Percentiles rank a stretch among this genome's conserved stretches.
phyloP scores from a whole-genome alignment of 1,284 basidiomycete genomes.

The Fereydounia khargensis region DNA sequence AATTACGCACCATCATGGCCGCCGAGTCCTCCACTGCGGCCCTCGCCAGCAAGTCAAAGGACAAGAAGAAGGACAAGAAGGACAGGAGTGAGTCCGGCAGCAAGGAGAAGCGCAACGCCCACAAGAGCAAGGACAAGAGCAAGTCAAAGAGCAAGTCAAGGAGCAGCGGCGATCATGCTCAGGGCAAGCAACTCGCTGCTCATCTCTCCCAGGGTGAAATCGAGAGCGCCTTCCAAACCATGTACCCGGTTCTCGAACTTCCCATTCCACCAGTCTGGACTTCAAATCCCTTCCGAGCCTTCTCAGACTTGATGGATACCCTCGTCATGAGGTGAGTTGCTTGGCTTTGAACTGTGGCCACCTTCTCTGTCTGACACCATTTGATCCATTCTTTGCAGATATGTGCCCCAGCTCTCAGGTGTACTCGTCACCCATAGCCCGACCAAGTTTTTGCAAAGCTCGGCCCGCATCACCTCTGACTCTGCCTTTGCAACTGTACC shows the following conservation, averaged over 20 bases:
- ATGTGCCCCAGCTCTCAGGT: conserved; percentile 80
- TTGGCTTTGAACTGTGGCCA: no score
- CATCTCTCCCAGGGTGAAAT: not conserved
- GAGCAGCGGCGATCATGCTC: not conserved
- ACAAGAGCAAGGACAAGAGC: conserved; percentile 22
- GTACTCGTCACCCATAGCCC: conserved; percentile 85
- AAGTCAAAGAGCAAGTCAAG: conserved; percentile 15
- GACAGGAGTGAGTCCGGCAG: no score
- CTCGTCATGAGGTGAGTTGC: conserved; percentile 51
- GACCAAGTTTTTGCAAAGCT: conserved; percentile 68
- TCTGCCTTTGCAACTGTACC: conserved; percentile 80
- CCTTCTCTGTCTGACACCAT: not conserved
- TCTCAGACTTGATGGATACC: conserved; percentile 51
- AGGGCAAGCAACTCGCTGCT: no score
- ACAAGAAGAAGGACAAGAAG: no score
- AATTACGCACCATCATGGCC: no score
- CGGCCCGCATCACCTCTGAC: conserved; percentile 74
- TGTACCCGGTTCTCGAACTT: conserved; percentile 43
- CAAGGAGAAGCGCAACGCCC: no score
- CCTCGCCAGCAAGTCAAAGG: conserved; percentile 15
- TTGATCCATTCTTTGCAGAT: conserved; percentile 62
- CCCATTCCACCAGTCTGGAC: conserved; percentile 48
- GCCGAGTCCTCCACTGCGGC: not conserved
- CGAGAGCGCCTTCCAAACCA: conserved; percentile 29
- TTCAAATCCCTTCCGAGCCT: conserved; percentile 31